phyloP scores from a whole-genome alignment of 2,329 filamentous ascomycete species.

The Fulvia fulva region DNA sequence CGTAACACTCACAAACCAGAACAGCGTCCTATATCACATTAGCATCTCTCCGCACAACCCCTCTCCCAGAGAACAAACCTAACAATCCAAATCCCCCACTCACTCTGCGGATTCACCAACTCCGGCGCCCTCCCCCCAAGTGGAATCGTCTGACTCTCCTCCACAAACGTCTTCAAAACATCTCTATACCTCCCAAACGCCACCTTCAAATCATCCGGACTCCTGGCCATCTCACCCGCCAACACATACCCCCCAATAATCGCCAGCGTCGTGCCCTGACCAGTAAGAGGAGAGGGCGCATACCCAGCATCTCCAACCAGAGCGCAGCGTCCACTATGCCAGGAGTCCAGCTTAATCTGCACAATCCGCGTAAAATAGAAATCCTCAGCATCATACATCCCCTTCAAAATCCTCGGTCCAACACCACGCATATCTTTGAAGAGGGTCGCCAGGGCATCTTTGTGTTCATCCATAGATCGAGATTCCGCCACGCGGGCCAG shows the following conservation, averaged over 20 bases:
- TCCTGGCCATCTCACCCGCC: constrained; percentile 17
- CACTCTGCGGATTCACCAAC: constrained; percentile 23
- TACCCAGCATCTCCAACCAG: constrained; percentile 40
- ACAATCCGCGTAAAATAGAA: constrained; percentile 46
- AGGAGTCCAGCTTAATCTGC: constrained; percentile 37
- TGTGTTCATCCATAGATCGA: constrained; percentile 11
- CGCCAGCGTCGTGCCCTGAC: constrained; percentile 33
- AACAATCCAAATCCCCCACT: constrained; percentile 24
- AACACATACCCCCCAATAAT: constrained; percentile 40
- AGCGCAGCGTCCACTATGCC: constrained; percentile 34
- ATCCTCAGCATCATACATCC: constrained; percentile 30
- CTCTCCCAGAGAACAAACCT: constrained; percentile 20
- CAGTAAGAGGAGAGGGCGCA: constrained; percentile 34
- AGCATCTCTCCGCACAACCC: too few relatives aligned
- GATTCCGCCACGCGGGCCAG: constrained; percentile 8
- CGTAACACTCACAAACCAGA: not conserved
- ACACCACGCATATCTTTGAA: constrained; percentile 13
- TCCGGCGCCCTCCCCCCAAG: constrained; percentile 23
- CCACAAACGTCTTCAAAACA: constrained; percentile 21
- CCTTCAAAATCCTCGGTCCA: constrained; percentile 6
- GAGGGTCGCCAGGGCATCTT: constrained; percentile 4
- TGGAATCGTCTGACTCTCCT: constrained; percentile 28
- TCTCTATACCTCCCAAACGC: constrained; percentile 25
- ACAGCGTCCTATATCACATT: too few relatives aligned
- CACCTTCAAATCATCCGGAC: constrained; percentile 9